Evolutionary conservation across 2,329 filamentous ascomycete species (phyloP), one percentile per base, ranked within the genome.

Genomic region (Stagonosporopsis cucurbitacearum): DNA sequence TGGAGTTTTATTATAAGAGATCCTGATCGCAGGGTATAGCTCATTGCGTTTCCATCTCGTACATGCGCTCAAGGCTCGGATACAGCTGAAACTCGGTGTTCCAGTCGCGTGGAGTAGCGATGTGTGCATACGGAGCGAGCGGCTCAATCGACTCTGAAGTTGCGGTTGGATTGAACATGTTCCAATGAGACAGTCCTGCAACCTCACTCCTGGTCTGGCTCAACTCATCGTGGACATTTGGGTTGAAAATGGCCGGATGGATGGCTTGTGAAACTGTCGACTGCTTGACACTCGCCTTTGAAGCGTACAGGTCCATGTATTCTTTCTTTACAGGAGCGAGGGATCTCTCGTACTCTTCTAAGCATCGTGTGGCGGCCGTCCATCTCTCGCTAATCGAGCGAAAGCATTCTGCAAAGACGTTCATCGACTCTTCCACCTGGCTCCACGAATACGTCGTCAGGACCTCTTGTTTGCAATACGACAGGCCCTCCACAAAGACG

Each of bases 361-460:
- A 54, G 33, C 71, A 75, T 15, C 73, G 63, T 23, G 60, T 65
- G 7, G 73, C 72, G 8, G 69, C 69, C 6, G 72, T 56, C 73
- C 73, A 75, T 37, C 73, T 68, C 54, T 75, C 72, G 12, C 69
- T 65, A 48, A 75, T 73, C 22, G 67, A 68, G 8, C 60, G 54
- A 50, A 75, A 75, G 49, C 71, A 74, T 15, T 66, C 63, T 3
- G 69, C 67, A 33, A 75, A 75, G 11, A 61, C 54, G 8, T 60
- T 49, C 66, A 73, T 72, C 62, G 63, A 73, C 2, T 67, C 57
- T 33, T 75, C 66, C 4, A 74, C 62, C 30, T 68, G 50, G 26
- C 63, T 53, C 60, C 65, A 70, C 3, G 60, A 35, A 26, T 69
- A 73, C 3, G 35, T 44, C 1, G 68, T 63, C 4, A 72, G 67